A percentile compares a stretch with the other conserved stretches of the same genome.
Evolutionary conservation across 768 basidiomycete genomes (phyloP).

Genomic region (Rhizopogon roseolus): DNA sequence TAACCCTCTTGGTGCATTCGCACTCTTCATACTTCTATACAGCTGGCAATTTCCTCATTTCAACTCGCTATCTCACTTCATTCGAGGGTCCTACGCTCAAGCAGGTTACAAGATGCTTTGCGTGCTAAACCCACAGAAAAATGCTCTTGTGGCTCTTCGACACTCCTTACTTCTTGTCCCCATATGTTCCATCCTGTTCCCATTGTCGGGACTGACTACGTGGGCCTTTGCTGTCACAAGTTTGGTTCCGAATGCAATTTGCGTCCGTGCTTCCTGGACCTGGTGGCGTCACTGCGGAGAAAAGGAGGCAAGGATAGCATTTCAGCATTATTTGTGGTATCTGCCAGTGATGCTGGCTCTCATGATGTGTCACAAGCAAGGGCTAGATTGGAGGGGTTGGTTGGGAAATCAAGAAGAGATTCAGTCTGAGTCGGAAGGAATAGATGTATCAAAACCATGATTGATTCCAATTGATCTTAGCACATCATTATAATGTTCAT

Average conservation of each 20-base stretch:
- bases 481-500: too few relatives aligned
- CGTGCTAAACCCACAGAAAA: slow-evolving; percentile 70
- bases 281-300: slow-evolving; percentile 75
- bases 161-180: slow-evolving; percentile 75
- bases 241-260: slow-evolving; percentile 69
- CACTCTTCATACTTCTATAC: slow-evolving; percentile 81
- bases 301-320: slow-evolving; percentile 72
- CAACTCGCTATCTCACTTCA: slow-evolving; percentile 84
- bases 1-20: slow-evolving; percentile 77
- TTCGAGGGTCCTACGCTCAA: slow-evolving; percentile 85
- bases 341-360: slow-evolving; percentile 83
- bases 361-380: slow-evolving; percentile 94
- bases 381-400: slow-evolving; percentile 73
- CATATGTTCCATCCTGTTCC: slow-evolving; percentile 75
- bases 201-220: slow-evolving; percentile 89
- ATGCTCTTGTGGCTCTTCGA: slow-evolving; percentile 80
- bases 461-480: neutral
- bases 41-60: slow-evolving; percentile 99
- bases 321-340: slow-evolving; percentile 85
- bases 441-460: neutral
- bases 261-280: slow-evolving; percentile 60
- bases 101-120: slow-evolving; percentile 93
- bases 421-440: neutral
- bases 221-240: slow-evolving; percentile 83
- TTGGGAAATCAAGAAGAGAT: slow-evolving; percentile 26